Base-by-base conservation (phyloP, 2,329 filamentous ascomycete genomes). In the Simplicillium aogashimaense region DNA sequence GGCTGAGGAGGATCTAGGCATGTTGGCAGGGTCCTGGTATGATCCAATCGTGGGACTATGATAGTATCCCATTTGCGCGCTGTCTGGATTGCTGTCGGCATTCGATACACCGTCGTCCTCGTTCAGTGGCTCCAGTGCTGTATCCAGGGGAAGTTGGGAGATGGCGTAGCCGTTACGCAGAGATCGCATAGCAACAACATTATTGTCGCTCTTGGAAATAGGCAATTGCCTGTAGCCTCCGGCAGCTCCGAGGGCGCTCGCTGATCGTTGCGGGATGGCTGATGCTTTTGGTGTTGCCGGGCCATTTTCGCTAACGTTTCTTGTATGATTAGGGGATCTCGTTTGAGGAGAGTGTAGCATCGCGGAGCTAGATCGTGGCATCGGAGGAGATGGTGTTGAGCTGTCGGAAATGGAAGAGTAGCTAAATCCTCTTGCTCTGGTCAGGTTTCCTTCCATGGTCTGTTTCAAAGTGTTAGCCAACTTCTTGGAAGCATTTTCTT, bases 401-500 rank as follows among this genome's bases (percentile, higher is more conserved):
- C 63, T 63, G 42, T 69, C 67, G 2, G 72, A 76, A 3, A 57
- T 43, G 29, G 58, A 47, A 9, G 58, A 53, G 44, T 60, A 47
- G 60, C 63, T 53, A 67, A 86, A 67, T 9, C 82, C 78, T 51
- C 86, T 77, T 25, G 87, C 89, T 45, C 86, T 81, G 42, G 74
- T 81, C 15, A 95, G 69, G 51, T 95, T 95, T 30, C 83, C 87
- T 62, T 95, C 90, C 88, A 95, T 95, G 28, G 86, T 84, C 87
- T 94, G 57, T 41, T 50, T 49, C 40, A 41, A 31, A 9, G 20
- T 14, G 37, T 35, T 29, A 30, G 30, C 36, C 28, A 14, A 7
- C 17, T 11, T 33, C 9, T 5, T 25, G 20, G 20, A 9, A 6
- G 5, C 9, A 44, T 7, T 38, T 6, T 15, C 20, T 36, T 29